Percentiles rank a stretch among this genome's conserved stretches.
phyloP scores from a whole-genome alignment of 2,329 filamentous ascomycete species.

The Pseudogymnoascus sp. region DNA sequence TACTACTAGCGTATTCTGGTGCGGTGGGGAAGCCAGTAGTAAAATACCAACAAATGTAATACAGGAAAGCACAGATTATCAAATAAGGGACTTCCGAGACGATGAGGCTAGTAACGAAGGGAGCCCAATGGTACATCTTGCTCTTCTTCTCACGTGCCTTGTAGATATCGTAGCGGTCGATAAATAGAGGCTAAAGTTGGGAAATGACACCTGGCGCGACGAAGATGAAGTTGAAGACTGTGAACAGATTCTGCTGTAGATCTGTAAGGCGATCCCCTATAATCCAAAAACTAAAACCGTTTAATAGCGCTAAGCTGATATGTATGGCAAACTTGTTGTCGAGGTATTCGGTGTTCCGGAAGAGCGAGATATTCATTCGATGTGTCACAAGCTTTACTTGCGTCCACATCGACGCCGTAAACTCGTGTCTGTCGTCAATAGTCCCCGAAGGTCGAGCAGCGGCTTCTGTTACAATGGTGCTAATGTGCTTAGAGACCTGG shows the following conservation, averaged over 20 bases:
- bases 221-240: conserved; percentile 58
- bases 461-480: conserved; percentile 51
- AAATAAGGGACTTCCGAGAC: conserved; percentile 41
- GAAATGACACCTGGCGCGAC: conserved; percentile 51
- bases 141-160: conserved; percentile 54
- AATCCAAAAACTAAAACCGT: conserved; percentile 56
- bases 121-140: conserved; percentile 55
- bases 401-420: conserved; percentile 57
- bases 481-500: conserved; percentile 53
- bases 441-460: conserved; percentile 37
- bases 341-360: conserved; percentile 50
- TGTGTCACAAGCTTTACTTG: conserved; percentile 59
- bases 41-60: conserved; percentile 51
- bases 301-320: conserved; percentile 48
- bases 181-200: conserved; percentile 53
- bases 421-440: conserved; percentile 54
- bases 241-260: conserved; percentile 48
- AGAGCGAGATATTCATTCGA: conserved; percentile 56
- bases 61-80: conserved; percentile 37
- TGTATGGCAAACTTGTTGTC: conserved; percentile 46
- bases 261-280: conserved; percentile 45
- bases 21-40: conserved; percentile 36
- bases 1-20: conserved; percentile 38
- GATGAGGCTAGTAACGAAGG: conserved; percentile 48
- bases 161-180: conserved; percentile 50